Base-by-base conservation (phyloP, 306 rosid genomes). In the Medicago arabica region DNA sequence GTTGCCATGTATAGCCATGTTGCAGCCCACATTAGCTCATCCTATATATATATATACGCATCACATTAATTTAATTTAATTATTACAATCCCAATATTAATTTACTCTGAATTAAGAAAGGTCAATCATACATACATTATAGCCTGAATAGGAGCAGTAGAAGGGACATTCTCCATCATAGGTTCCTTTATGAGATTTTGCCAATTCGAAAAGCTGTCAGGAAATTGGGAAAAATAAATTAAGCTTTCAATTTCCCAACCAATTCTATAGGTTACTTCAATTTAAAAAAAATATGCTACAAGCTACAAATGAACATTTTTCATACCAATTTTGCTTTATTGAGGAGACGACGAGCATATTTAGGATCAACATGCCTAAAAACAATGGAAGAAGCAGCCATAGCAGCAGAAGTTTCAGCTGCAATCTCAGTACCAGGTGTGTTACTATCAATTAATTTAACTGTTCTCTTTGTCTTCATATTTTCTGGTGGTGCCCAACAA, bases 131-230 rank as follows among this genome's bases (percentile, higher is more conserved):
- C 94, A 80, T 90, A 92, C 97, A 82, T 90, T 83, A 21, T 49
- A 95, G 80, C 98, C 98, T 0, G 98, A 92, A 76, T 17, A 90
- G 11, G 98, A 95, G 91, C 97, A 95, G 74, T 95, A 92, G 88
- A 95, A 95, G 54, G 97, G 98, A 47, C 98, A 95, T 75, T 89
- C 97, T 86, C 98, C 98, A 49, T 95, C 97, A 44, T 68, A 95
- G 31, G 90, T 86, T 90, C 96, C 97, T 82, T 86, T 86, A n/a
- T 92, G 89, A 0, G 75, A 4, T 85, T 84, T 90, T 15, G 98
- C 93, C 5, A 92, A 7, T 10, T 78, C 13, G 65, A 87, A 95
- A 79, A 92, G 93, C 97, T 95, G 39, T 49, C 40, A 18, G 7
- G 13, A 47, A 39, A 75, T 14, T 9, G 11, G 3, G 17, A 38